Percentiles rank a stretch among this genome's conserved stretches.
phyloP scores from a whole-genome alignment of 768 basidiomycete species.

The Podaxis mareebaensis region DNA sequence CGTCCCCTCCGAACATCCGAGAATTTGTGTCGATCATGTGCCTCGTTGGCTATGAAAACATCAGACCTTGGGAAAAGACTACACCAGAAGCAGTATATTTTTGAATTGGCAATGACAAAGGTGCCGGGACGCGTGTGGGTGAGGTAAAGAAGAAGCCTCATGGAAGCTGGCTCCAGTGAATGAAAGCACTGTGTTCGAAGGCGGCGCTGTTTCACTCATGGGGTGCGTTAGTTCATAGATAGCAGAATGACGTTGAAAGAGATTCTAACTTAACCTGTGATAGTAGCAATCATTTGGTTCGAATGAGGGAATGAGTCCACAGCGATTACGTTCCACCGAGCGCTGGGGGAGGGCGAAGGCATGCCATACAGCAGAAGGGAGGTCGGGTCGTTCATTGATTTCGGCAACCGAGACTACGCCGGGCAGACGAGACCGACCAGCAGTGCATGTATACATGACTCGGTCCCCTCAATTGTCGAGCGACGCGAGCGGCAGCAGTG shows the following conservation, averaged over 20 bases:
- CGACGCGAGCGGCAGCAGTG: not conserved
- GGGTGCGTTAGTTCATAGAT: not conserved
- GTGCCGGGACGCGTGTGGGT: not conserved
- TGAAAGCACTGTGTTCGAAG: not conserved
- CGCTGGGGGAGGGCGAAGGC: not conserved
- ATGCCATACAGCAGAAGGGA: not conserved
- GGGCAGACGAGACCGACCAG: not conserved
- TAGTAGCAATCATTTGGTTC: not conserved
- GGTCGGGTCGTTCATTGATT: not conserved
- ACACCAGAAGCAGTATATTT: not conserved
- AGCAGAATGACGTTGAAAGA: not conserved
- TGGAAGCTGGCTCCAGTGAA: not conserved
- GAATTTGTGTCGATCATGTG: constrained; percentile 7
- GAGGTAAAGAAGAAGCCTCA: not conserved
- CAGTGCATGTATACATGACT: not conserved
- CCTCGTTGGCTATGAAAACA: not conserved
- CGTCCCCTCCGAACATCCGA: constrained; percentile 3
- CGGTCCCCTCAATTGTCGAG: not conserved
- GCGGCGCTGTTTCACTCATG: not conserved
- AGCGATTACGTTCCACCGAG: not conserved
- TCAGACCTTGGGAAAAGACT: not conserved
- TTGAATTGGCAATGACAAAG: not conserved
- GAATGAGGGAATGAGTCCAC: not conserved
- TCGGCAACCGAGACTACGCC: not conserved
- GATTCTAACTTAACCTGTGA: not conserved